Percentiles rank a stretch among this genome's conserved stretches.
These are phyloP conservation scores for Pyrenophora graminea DNA, from an alignment of 2,329 filamentous ascomycete genomes.

Conservation along the genomic window DNA sequence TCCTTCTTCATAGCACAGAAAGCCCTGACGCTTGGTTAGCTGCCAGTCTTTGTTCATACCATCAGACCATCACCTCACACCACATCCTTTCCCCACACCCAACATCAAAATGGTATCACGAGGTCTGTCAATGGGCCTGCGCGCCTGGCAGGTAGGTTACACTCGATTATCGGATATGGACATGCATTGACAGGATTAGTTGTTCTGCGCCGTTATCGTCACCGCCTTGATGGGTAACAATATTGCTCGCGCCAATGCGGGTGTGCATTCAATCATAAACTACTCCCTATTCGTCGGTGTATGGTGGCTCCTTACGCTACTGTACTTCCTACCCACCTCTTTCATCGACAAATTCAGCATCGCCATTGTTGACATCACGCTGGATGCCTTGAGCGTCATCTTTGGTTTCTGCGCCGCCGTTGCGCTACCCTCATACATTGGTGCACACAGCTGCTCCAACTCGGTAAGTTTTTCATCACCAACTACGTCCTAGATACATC, in stretches of 20 bases:
- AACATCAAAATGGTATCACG: conserved; percentile 47
- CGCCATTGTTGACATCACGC: conserved; percentile 57
- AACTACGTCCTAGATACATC: background rate
- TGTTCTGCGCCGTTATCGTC: conserved; percentile 63
- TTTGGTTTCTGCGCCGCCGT: conserved; percentile 74
- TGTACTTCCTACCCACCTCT: conserved; percentile 64
- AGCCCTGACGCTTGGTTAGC: conserved; percentile 20
- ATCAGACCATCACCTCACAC: conserved; percentile 5
- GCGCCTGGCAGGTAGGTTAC: conserved; percentile 47
- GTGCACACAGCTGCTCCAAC: conserved; percentile 70
- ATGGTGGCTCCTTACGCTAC: conserved; percentile 66
- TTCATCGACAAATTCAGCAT: conserved; percentile 60
- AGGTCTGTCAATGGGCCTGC: conserved; percentile 47
- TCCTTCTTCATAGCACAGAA: conserved; percentile 1
- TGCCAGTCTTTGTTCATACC: background rate
- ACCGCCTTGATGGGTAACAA: conserved; percentile 67
- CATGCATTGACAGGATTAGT: conserved; percentile 47
- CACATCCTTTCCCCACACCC: conserved; percentile 3
- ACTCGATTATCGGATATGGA: background rate
- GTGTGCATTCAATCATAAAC: conserved; percentile 62
- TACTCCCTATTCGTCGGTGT: conserved; percentile 71
- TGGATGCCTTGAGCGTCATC: conserved; percentile 65
- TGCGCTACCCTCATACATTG: conserved; percentile 70
- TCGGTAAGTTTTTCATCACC: conserved; percentile 47
- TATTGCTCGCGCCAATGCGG: conserved; percentile 57